These are phyloP conservation scores for Scorias spongiosa DNA, from an alignment of 2,329 filamentous ascomycete genomes.

Conservation along the genomic window DNA sequence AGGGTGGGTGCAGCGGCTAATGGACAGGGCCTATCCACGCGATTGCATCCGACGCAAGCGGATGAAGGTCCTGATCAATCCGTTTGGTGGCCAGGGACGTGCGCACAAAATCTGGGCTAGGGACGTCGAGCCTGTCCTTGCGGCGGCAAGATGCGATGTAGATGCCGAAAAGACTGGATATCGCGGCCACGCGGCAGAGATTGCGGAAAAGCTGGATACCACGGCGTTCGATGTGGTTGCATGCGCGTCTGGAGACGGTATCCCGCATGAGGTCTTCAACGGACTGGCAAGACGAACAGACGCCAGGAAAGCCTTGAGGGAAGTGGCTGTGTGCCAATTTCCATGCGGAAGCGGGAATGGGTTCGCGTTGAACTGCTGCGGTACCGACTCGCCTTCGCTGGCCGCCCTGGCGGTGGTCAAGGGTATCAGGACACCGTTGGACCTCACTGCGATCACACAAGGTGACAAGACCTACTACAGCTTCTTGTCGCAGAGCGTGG, in stretches of 20 bases:
- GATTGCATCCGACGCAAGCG: constrained; percentile 52
- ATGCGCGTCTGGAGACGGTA: constrained; percentile 81
- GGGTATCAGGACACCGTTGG: constrained; percentile 66
- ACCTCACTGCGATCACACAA: constrained; percentile 79
- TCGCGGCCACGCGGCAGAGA: constrained; percentile 62
- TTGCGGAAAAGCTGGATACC: constrained; percentile 61
- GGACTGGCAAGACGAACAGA: constrained; percentile 66
- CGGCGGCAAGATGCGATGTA: constrained; percentile 61
- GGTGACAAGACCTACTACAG: constrained; percentile 59
- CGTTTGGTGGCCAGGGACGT: constrained; percentile 68
- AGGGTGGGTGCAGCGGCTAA: constrained; percentile 48
- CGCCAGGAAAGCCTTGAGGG: constrained; percentile 56
- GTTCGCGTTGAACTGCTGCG: constrained; percentile 78
- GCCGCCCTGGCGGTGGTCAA: constrained; percentile 79
- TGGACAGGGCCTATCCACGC: constrained; percentile 55
- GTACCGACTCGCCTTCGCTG: constrained; percentile 57
- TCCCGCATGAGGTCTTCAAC: constrained; percentile 90
- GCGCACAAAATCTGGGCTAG: constrained; percentile 59
- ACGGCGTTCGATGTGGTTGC: constrained; percentile 72
- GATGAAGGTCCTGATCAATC: constrained; percentile 81
- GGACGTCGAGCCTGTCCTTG: constrained; percentile 67
- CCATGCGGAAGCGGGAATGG: constrained; percentile 92
- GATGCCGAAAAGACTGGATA: constrained; percentile 59
- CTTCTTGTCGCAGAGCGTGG: constrained; percentile 80
- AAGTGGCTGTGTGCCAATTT: constrained; percentile 70